Evolutionary conservation across 139 green algal genomes (phyloP), one percentile per base, ranked within the genome.

Genomic region (Haematococcus lacustris): DNA sequence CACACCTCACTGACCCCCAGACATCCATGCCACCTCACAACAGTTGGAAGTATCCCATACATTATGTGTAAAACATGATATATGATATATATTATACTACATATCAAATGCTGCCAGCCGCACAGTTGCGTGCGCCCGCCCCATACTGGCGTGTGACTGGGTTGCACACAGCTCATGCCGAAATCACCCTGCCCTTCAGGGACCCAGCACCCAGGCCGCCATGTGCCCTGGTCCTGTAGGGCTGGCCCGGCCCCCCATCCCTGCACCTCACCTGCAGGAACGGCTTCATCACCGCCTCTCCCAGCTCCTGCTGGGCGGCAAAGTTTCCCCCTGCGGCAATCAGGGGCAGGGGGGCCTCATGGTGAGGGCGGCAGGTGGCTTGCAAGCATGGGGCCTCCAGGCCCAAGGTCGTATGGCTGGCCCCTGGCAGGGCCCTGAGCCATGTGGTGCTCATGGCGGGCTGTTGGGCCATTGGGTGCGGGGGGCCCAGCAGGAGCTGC

Each of bases 241-340:
- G 59, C 66, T 33, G 26, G 39, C 50, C 67, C 37, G 21, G 0
- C 9, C 26, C 2, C 33, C 17, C n/a, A 62, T 2, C 40, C 67
- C 72, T 25, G 25, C 4, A 17, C 21, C 65, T 21, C 40, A 88
- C 88, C 80, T 93, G 91, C 73, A 97, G 74, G 80, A 97, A 97
- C 23, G 93, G 93, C 79, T 85, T 88, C 60, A 96, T 82, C 1
- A 92, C 80, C 17, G 78, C 66, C 2, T 95, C 85, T 0, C 92
- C 93, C 35, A 89, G 68, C 39, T 69, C 25, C 70, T 88, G 38
- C 93, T 97, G 96, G 25, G 83, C 83, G 26, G 38, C 47, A 71
- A 97, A 97, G 83, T 97, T 97, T 21, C 70, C 76, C 25, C 71
- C 84, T 86, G 71, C 1, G n/a, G 13, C 2, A 61, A n/a, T 34